Base-by-base conservation (phyloP, 148 eudicot species). In the Camellia lanceoleosa region DNA sequence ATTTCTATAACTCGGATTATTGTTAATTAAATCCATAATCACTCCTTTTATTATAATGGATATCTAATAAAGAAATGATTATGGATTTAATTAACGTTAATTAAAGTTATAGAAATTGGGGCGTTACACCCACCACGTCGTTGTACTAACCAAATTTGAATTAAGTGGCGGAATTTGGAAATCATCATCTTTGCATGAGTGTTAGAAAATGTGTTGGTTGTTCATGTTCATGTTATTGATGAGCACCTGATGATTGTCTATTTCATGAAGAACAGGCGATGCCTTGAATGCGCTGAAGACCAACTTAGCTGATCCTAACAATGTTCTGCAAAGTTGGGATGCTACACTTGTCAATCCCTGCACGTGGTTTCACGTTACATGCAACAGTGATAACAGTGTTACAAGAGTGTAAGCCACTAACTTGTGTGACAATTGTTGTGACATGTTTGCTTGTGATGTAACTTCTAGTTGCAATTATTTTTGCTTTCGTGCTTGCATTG, bases 341-440 rank as follows among this genome's bases (percentile, higher is more conserved):
- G 70, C 92, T 47, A 90, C 95, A 61, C 91, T 87, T 82, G 93
- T 83, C 73, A 91, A 87, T 87, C 98, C 95, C 42, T 94, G 98
- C 81, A 84, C 91, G 41, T 94, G 98, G 98, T 90, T 89, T 80
- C 93, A 92, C 63, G 92, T 94, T 66, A 90, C 97, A 4, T 94
- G 98, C 89, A 90, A 91, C 86, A 64, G 41, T 72, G 91, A 91
- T 0, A 91, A 90, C 80, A 87, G 88, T 49, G 97, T 92, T 81
- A 92, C 91, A 15, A 83, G 94, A 87, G 95, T 94, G 98, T 94
- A 83, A 86, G 95, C 80, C 15, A 18, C 43, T 42, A 7, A 78
- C 66, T 19, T 61, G 63, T 44, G n/a, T 55, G 65, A 38, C 38
- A 49, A 44, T 67, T 66, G 3, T 54, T 41, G 16, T 64, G 23